Evolutionary conservation across 2,329 filamentous ascomycete species (phyloP), one percentile per base, ranked within the genome.

Genomic region (Simplicillium aogashimaense): DNA sequence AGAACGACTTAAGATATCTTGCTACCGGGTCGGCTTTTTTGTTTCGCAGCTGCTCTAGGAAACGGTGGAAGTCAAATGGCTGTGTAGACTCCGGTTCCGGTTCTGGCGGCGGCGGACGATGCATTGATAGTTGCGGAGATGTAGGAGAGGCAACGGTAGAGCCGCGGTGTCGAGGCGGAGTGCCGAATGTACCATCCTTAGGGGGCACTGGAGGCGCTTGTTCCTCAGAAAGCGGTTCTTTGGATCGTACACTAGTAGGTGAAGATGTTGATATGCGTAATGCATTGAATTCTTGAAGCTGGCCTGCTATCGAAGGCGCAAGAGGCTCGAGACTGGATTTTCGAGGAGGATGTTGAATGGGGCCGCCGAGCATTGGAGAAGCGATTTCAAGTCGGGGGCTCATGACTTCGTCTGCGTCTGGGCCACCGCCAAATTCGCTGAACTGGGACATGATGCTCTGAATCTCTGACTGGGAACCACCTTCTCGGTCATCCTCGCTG

Each of bases 371-470:
- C 49, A 87, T 73, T 6, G 89, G 86, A 25, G 83, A 83, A n/a
- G 86, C 78, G 43, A 90, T 74, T 59, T 90, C 88, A 34, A 94
- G 62, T 25, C 86, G 75, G 5, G 88, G 88, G 46, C 88, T 95
- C 87, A 95, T 94, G 55, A 95, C 87, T 59, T 94, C 86, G 38
- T 90, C 81, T 45, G 76, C 78, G 5, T 73, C 81, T 2, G 80
- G 83, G 0, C 81, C 85, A 38, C 79, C 78, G 20, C 78, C 78
- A 38, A 78, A 78, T 54, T 86, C 80, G 50, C 83, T 81, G 52
- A 97, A 97, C 61, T 97, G 92, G 46, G 87, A 86, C 86, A 98
- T 97, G 58, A 98, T 97, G 56, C 76, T 94, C 62, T 95, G 86
- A 44, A 98, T 95, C 64, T 98, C 92, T 6, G 83, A 81, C 43